Evolutionary conservation across 106 monocot genomes (phyloP), one percentile per base, ranked within the genome.

Genomic region (Dendrobium officinale): DNA sequence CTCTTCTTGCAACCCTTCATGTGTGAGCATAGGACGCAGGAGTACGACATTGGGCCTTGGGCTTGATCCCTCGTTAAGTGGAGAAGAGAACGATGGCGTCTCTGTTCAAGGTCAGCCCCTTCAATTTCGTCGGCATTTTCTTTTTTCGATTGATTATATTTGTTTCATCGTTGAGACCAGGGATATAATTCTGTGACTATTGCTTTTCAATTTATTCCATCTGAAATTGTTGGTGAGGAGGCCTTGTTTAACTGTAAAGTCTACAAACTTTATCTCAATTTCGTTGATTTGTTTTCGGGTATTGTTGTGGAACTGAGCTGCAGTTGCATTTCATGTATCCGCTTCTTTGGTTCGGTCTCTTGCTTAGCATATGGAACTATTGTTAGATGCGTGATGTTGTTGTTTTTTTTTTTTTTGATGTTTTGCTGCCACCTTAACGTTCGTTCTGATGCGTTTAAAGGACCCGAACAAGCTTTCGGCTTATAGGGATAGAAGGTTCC

Each of bases 401-500:
- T n/a, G 0, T 72, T 72, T 31, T 72, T 73, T 73, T 41, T 0
- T 44, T 75, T 44, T 45, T 75, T 0, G 44, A 45, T 44, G 9
- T 75, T 67, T 29, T 27, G 5, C 67, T 9, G 70, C 31, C 70
- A 37, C 24, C 33, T 37, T 37, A 70, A 13, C 10, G 70, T 37
- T 70, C 37, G 16, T 26, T 17, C 51, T 74, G 43, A 20, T 74
- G 19, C 43, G 10, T 13, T 42, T 75, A 29, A 31, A 98, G 99
- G 99, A 99, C 85, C 86, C 80, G 41, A 84, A 55, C 75, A 95
- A 93, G 85, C 85, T 93, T 5, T 99, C 99, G 31, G 95, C 90
- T 58, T 99, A 99, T 84, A 51, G 95, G 76, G 99, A 99, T 81
- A 79, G 99, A 47, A 89, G 99, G 78, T 99, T 99, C 77, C 80